Evolutionary conservation across 2,329 filamentous ascomycete species (phyloP), one percentile per base, ranked within the genome.

Genomic region (Penicillium aurantiogriseum): DNA sequence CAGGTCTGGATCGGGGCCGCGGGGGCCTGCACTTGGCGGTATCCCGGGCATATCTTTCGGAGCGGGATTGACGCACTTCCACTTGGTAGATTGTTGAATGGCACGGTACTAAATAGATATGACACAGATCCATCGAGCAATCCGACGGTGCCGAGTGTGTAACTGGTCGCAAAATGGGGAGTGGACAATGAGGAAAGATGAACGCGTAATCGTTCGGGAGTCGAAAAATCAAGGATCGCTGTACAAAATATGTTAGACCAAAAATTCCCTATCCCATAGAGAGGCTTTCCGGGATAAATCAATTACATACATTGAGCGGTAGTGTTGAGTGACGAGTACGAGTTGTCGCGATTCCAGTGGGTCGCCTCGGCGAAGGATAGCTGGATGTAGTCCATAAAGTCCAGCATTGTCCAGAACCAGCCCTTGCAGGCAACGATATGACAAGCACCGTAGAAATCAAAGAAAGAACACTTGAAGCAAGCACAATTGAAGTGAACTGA

Each of bases 331-430:
- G 88, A 86, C 66, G 90, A 88, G 78, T 97, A 97, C 59, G 90
- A 94, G 76, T 96, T 96, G 80, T 97, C 91, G 70, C 86, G 83
- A 72, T 92, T 90, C 92, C 92, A 97, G 74, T 88, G 85, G 45
- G 92, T 92, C 56, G 89, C 88, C 73, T 89, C 83, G 75, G 91
- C 90, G 79, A 96, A 97, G 69, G 91, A 90, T 78, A 89, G 85
- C 78, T 96, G 91, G 80, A 97, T 88, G 80, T 95, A 93, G 78
- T 96, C 92, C 91, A 97, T 96, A 81, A 96, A 97, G 78, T 92
- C 89, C 79, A 94, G 87, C 92, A 97, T 97, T 67, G 72, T 80
- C 64, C 50, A 23, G 51, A 45, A 43, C 21, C 10, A 17, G 23
- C 11, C 49, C 31, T 35, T 50, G 45, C 45, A 61, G 46, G 43